Base-by-base conservation (phyloP, 2,329 filamentous ascomycete genomes). In the Arthroderma sp. region DNA sequence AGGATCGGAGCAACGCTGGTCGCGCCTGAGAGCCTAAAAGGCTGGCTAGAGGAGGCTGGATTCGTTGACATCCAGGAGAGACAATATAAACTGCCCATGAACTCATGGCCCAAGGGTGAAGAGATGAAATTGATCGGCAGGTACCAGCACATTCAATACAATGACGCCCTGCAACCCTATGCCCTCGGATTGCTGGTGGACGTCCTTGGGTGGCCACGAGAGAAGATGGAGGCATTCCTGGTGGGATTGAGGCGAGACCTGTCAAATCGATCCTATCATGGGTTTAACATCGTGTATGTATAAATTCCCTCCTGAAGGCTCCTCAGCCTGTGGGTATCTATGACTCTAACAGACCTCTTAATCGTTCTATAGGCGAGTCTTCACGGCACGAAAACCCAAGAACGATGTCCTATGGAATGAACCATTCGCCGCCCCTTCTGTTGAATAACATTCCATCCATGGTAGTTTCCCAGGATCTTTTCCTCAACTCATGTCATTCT, bases 41-140 rank as follows among this genome's bases (percentile, higher is more conserved):
- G 31, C 27, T 75, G 68, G 64, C 73, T 79, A 59, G 64, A 68
- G 54, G 68, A 72, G 29, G 69, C 73, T 1, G 77, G 77, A 0
- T 80, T 77, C 46, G 65, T 72, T 2, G 72, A 80, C 44, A 68
- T 80, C 7, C 62, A 72, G 39, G 69, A 75, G 50, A 64, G 66
- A 27, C 49, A 51, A 36, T 50, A 50, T 38, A 47, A 41, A 15
- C 30, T 58, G n/a, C 57, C 57, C 5, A 53, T 59, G 29, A 56
- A 56, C 28, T 38, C 50, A 6, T 60, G 57, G 57, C 46, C 57
- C 6, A 55, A 53, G 40, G 52, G 57, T 29, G 32, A 38, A 27
- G 44, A 42, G 34, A 33, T 40, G 6, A 42, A 46, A 8, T 29
- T 37, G 9, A 32, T 36, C 39, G 42, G 42, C 10, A 28, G 34